Base-by-base conservation (phyloP, 768 basidiomycete species). In the Mycena olivaceomarginata region DNA sequence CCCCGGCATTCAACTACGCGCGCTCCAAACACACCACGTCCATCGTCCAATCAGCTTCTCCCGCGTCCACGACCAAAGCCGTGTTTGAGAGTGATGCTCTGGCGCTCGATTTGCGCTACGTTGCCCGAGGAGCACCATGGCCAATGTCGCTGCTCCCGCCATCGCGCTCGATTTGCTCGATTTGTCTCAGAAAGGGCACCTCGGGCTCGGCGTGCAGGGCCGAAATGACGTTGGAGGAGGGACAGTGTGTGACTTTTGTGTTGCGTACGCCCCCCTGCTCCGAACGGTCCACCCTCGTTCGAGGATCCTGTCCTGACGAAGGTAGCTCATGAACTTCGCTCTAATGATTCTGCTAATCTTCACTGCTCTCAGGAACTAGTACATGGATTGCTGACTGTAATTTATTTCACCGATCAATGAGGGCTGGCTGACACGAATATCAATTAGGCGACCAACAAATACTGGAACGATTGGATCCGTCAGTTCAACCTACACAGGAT, bases 1-100 rank as follows among this genome's bases (percentile, higher is more conserved):
- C 96, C 0, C 98, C 98, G 0, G 98, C 97, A 0, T 99, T 99
- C 92, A 94, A 98, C 85, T 99, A 99, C 81, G 97, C 97, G 0
- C 90, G 95, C 15, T 90, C 93, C 64, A 65, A 88, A 3, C 98
- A 99, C 84, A 91, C 88, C 10, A 94, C 95, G 1, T 83, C 88
- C 40, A 87, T 93, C 79, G 78, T 92, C 70, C 79, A 80, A 31
- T 77, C 71, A 64, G 74, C 76, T 6, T 77, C 78, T 12, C 72
- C 81, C 8, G 92, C 92, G 62, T 13, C 18, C 46, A 76, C 78
- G 40, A 84, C 90, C 51, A 95, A 93, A 76, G 94, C 88, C 0
- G 70, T 93, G 7, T 97, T 96, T 81, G 86, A 85, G n/a, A 93
- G 92, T 1, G 85, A 89, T 0, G 85, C 84, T 25, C 86, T 96